Conservation (phyloP, 345 rosid species). For the Stellera chamaejasme region DNA sequence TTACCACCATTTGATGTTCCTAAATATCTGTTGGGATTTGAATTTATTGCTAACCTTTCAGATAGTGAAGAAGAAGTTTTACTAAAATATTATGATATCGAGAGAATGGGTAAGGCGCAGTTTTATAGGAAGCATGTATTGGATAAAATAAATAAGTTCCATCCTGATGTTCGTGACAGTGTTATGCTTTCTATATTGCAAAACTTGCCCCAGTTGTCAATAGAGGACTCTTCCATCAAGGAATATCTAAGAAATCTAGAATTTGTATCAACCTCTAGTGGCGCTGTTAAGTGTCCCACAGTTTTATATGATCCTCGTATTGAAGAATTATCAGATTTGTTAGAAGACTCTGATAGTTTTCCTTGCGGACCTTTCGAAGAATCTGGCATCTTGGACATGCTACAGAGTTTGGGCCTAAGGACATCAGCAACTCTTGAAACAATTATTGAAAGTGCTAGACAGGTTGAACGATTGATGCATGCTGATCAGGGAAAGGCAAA, state of each 20-base stretch:
- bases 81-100: constrained; percentile 54
- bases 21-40: constrained; percentile 50
- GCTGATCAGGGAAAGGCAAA: constrained; percentile 65
- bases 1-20: constrained; percentile 71
- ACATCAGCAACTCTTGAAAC: constrained; percentile 76
- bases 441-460: constrained; percentile 70
- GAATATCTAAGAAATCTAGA: constrained; percentile 66
- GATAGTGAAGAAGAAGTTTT: constrained; percentile 61
- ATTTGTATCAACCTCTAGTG: constrained; percentile 70
- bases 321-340: constrained; percentile 74
- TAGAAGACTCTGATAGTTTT: constrained; percentile 73
- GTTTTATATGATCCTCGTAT: constrained; percentile 80
- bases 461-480: constrained; percentile 61
- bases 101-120: constrained; percentile 67
- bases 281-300: constrained; percentile 53
- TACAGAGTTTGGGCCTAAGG: constrained; percentile 80
- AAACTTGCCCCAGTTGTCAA: constrained; percentile 73
- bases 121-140: constrained; percentile 73
- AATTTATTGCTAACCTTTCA: constrained; percentile 50
- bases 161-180: constrained; percentile 62
- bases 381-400: constrained; percentile 68
- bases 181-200: constrained; percentile 77
- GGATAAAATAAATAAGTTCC: constrained; percentile 46
- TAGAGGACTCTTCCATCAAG: constrained; percentile 62
- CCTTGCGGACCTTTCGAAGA: constrained; percentile 63